Evolutionary conservation across 1,139 yeast genomes (phyloP), one percentile per base, ranked within the genome.

Genomic region (Kodamaea plutei): DNA sequence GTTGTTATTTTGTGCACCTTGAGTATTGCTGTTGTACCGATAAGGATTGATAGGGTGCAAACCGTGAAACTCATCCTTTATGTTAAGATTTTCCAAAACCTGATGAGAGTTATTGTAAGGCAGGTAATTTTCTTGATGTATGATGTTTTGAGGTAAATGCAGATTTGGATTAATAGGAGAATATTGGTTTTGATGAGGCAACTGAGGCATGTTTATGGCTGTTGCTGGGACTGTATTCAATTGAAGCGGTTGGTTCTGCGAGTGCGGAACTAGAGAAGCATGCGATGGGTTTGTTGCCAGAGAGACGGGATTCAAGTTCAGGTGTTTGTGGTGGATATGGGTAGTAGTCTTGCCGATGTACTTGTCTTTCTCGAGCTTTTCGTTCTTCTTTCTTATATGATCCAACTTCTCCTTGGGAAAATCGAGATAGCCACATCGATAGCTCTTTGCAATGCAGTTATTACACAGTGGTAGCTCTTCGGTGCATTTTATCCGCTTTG

Each of bases 401-500:
- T 60, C 63, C 28, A 67, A 44, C 34, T 54, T 60, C 9, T 64
- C 72, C 23, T 48, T 39, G 0, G 70, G 61, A 37, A 64, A 66
- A 38, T 66, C 73, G 13, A 64, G 43, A 40, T 67, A 67, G 2
- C 73, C 71, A 49, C 73, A 67, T 8, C 66, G 51, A 35, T 52
- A 52, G 21, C 57, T 51, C 42, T 61, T 67, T 37, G 61, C 61
- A 8, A 58, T 37, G 43, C 73, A 66, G 39, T 66, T 66, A 11
- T 40, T 48, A 36, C 73, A 67, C 13, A 59, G 48, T 6, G 73
- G 73, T 13, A 67, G 50, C 35, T 66, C 72, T 38, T 67, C 73
- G 1, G 64, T 45, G 38, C 73, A 67, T 41, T 66, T 67, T 47
- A 67, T 63, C 41, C 73, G 47, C 37, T 62, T 65, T 7, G 61